Evolutionary conservation across 2,329 filamentous ascomycete species (phyloP), one percentile per base, ranked within the genome.

Genomic region (Penicillium sp.): DNA sequence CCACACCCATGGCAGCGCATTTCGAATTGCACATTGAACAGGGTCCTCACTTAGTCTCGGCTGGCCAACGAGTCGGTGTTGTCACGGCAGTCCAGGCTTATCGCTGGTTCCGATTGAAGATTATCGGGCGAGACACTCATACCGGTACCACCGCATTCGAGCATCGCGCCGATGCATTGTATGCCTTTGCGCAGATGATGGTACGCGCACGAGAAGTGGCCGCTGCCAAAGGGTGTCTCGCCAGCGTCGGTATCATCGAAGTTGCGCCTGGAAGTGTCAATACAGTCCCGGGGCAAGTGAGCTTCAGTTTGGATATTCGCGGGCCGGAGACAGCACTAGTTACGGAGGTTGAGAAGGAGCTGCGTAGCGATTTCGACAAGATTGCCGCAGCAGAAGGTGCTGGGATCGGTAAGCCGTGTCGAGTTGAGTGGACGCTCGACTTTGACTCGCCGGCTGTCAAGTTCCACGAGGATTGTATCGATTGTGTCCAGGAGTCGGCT

Each of bases 1-100:
- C 82, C 35, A 86, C 84, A 17, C 88, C 89, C 0, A 86, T 93
- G 72, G 88, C 84, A 0, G 90, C 89, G 0, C 90, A 93, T 72
- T 93, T 93, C 69, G 90, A 93, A 73, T 81, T 93, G 4, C 91
- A 93, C 71, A 93, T 93, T 51, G 92, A 96, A 74, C 92, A 96
- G 74, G 91, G 91, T 0, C 91, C 91, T 0, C 86, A 92, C 37
- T 83, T 96, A 0, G 88, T 93, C 70, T 83, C 83, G 17, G 82
- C 84, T 30, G 78, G 82, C 28, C 83, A 88, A 66, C 87, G 88
- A 58, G 84, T 94, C 56, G 88, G 89, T 24, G 84, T 91, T 7
- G 91, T 93, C 4, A 84, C 85, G 35, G 90, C 89, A 2, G 90
- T 91, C 1, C 90, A 93, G 73, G 89, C 88, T 5, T 92, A 91